Evolutionary conservation across 345 rosid genomes (phyloP).

Genomic region (Camelina hispida): DNA sequence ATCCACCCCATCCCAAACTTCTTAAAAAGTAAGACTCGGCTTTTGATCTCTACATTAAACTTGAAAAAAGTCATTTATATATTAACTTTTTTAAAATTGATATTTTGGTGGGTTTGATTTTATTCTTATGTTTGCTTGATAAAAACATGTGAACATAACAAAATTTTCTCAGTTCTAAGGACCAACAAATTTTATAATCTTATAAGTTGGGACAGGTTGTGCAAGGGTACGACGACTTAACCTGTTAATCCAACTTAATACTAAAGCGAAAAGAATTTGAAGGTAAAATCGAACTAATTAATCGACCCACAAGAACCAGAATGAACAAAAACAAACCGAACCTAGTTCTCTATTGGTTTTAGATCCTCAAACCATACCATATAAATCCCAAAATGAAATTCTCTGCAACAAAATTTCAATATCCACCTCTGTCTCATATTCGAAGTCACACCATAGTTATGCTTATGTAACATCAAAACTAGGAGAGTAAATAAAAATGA

Average conservation of each 20-base stretch:
- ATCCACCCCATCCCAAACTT: neutral
- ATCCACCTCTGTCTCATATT: conserved; percentile 6
- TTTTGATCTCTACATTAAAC: neutral
- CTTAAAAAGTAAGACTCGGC: neutral
- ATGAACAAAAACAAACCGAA: neutral
- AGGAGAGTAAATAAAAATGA: neutral
- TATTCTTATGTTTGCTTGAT: neutral
- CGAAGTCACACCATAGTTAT: conserved; percentile 18
- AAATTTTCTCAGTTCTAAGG: neutral
- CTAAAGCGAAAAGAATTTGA: neutral
- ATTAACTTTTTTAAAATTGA: too few species aligned
- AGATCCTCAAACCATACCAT: too few species aligned
- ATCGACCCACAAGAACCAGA: conserved; percentile 2
- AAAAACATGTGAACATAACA: neutral
- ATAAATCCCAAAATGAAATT: conserved; percentile 1
- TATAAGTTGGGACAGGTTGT: neutral
- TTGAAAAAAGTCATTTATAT: neutral
- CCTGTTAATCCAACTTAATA: too few species aligned
- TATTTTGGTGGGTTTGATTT: neutral
- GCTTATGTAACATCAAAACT: too few species aligned
- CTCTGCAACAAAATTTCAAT: conserved; percentile 4
- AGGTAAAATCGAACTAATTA: neutral
- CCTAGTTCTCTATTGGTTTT: too few species aligned
- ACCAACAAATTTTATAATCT: neutral
- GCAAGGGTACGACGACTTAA: neutral